Evolutionary conservation across 768 basidiomycete genomes (phyloP).

Genomic region (Termitomyces eurrhizus): DNA sequence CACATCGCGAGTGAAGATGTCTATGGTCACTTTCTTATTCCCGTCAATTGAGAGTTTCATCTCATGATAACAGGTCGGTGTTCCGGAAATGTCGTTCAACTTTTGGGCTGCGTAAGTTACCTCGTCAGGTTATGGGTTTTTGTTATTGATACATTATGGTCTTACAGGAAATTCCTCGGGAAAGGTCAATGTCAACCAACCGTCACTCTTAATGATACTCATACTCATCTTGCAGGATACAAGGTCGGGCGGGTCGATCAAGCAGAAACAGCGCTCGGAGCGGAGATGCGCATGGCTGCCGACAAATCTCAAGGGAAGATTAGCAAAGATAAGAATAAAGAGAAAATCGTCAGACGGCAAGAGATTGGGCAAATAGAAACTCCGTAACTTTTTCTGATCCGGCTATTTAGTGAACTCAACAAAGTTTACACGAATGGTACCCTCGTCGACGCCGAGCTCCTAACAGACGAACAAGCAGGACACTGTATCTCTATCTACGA

Average conservation of each 20-base stretch:
- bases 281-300: conserved; percentile 89
- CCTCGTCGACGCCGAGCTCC: conserved; percentile 83
- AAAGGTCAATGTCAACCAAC: conserved; percentile 43
- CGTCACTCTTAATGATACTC: background rate
- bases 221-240: conserved; percentile 48
- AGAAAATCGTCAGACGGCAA: conserved; percentile 86
- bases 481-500: conserved; percentile 92
- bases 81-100: conserved; percentile 92
- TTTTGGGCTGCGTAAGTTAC: conserved; percentile 81
- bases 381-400: background rate
- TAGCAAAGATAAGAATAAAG: conserved; percentile 59
- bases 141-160: background rate
- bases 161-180: conserved; percentile 70
- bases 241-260: conserved; percentile 98
- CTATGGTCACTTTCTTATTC: conserved; percentile 62
- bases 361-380: conserved; percentile 4
- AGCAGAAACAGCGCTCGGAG: conserved; percentile 93
- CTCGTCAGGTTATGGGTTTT: background rate
- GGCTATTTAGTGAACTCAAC: conserved; percentile 70
- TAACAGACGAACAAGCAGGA: conserved; percentile 90
- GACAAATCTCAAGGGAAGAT: conserved; percentile 56
- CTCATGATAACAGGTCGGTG: conserved; percentile 64
- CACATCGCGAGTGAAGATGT: conserved; percentile 95
- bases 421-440: conserved; percentile 98
- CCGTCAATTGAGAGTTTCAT: background rate